phyloP scores from a whole-genome alignment of 2,329 filamentous ascomycete species.

The Ascomycota sp. region DNA sequence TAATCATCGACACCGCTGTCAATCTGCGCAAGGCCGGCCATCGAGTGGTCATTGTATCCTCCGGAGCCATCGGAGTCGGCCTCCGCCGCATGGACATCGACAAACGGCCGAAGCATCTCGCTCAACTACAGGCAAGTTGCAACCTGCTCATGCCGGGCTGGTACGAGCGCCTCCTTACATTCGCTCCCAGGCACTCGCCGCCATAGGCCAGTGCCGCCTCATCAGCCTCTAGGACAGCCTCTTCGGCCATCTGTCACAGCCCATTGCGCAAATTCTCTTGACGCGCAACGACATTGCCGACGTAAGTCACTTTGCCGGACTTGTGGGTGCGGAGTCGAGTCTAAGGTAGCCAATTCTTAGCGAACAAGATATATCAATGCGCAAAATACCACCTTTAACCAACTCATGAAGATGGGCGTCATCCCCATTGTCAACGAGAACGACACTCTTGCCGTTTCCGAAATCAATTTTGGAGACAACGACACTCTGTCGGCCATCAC shows the following conservation, averaged over 20 bases:
- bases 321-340: not conserved
- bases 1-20: constrained; percentile 87
- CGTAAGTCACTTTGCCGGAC: constrained; percentile 24
- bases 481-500: constrained; percentile 94
- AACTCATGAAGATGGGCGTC: constrained; percentile 82
- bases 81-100: constrained; percentile 76
- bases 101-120: constrained; percentile 73
- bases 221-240: constrained; percentile 92
- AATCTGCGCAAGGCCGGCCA: constrained; percentile 79
- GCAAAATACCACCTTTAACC: constrained; percentile 81
- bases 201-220: constrained; percentile 85
- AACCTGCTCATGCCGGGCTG: not conserved
- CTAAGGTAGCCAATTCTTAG: constrained; percentile 18
- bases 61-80: constrained; percentile 88
- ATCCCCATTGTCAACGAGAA: constrained; percentile 99
- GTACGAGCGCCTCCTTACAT: not conserved
- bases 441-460: constrained; percentile 84
- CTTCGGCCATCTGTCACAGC: constrained; percentile 72
- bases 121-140: constrained; percentile 58
- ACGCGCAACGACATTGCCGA: constrained; percentile 94
- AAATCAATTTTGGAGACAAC: constrained; percentile 99
- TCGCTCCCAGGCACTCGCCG: constrained; percentile 51
- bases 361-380: constrained; percentile 90
- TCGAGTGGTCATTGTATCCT: constrained; percentile 87
- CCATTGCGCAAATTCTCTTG: constrained; percentile 82